Percentiles rank a stretch among this genome's conserved stretches.
These are phyloP conservation scores for Schizonepeta tenuifolia DNA, from an alignment of 257 asterid genomes.

Conservation along the genomic window DNA sequence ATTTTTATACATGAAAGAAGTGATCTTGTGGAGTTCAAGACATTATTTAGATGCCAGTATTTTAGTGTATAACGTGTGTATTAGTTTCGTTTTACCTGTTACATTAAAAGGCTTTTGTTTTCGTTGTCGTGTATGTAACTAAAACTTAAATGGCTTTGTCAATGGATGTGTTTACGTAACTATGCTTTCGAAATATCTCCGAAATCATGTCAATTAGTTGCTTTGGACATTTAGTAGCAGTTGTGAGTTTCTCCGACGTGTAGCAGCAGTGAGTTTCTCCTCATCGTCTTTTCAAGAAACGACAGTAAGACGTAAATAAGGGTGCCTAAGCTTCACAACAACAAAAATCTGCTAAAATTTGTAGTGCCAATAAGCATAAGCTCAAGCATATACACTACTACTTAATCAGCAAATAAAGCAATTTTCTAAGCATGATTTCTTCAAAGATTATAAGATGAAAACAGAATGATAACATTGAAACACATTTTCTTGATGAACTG, in stretches of 20 bases:
- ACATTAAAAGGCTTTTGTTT: conserved; percentile 33
- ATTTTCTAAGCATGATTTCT: background rate
- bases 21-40: conserved; percentile 34
- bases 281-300: too few relatives aligned
- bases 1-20: conserved; percentile 28
- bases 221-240: background rate
- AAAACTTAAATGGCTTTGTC: conserved; percentile 24
- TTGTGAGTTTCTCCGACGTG: background rate
- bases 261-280: too few relatives aligned
- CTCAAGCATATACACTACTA: background rate
- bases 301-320: background rate
- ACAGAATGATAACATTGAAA: background rate
- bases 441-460: background rate
- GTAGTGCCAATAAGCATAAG: background rate
- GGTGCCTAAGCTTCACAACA: background rate
- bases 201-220: background rate
- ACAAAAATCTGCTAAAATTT: background rate
- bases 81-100: conserved; percentile 26
- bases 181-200: background rate
- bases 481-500: background rate
- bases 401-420: background rate
- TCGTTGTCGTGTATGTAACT: conserved; percentile 38
- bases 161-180: conserved; percentile 26
- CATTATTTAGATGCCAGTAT: conserved; percentile 27
- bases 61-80: conserved; percentile 36